Evolutionary conservation across 306 rosid genomes (phyloP), one percentile per base, ranked within the genome.

Genomic region (Rosa persica): DNA sequence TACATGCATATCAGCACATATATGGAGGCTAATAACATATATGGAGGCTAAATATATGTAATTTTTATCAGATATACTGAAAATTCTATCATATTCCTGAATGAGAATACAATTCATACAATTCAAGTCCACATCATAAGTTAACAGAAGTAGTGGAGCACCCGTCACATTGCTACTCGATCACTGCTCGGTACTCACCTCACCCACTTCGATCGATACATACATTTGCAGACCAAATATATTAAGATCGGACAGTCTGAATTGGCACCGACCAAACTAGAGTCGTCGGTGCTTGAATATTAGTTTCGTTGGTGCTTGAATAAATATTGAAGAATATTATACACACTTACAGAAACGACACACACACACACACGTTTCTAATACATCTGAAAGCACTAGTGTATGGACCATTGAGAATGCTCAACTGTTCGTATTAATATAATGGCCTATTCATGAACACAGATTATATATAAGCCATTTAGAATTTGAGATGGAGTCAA

Each of bases 51-150:
- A n/a, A n/a, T n/a, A n/a, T n/a, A n/a, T n/a, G n/a, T n/a, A n/a
- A n/a, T n/a, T n/a, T n/a, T 46, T 11, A 12, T 11, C 15, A 46
- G 12, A 46, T 46, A 46, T 15, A 15, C 49, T 2, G 55, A 49
- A 16, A 49, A 49, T 16, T 49, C 6, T 4, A 48, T 15, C 55
- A 49, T 47, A 12, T 15, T 47, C 9, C 17, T 12, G n/a, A 73
- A 89, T 88, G 91, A 87, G 80, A 65, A 74, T 19, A 38, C 65
- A 72, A 83, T 88, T 88, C 82, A 74, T 19, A 38, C 65, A 72
- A 83, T 88, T 88, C 82, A 65, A 89, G 16, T 5, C 36, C 47
- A 19, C 25, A 75, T 16, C 11, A 20, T 49, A 4, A 46, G 49
- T 30, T 15, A 16, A 20, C 0, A 6, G 57, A 51, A 51, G 1